Conservation (phyloP, 2,329 filamentous ascomycete species). For the Xylaria sp. region DNA sequence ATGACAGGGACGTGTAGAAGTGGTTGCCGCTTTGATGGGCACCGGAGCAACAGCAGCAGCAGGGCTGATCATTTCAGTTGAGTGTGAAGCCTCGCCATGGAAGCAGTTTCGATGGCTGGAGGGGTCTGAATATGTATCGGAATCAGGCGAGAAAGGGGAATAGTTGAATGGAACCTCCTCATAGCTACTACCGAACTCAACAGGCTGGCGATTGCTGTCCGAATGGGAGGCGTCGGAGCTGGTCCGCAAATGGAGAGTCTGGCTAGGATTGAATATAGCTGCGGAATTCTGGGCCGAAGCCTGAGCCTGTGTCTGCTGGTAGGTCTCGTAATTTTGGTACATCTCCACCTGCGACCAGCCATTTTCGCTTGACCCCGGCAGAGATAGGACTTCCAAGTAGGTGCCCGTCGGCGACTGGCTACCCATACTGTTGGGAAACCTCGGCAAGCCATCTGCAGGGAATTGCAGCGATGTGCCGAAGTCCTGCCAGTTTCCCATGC, state of each 20-base stretch:
- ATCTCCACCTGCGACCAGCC: slow-evolving; percentile 87
- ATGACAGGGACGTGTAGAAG: slow-evolving; percentile 69
- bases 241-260: slow-evolving; percentile 88
- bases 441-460: slow-evolving; percentile 56
- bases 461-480: slow-evolving; percentile 72
- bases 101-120: slow-evolving; percentile 71
- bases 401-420: slow-evolving; percentile 80
- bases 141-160: slow-evolving; percentile 84
- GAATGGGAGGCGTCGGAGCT: slow-evolving; percentile 86
- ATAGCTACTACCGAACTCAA: slow-evolving; percentile 78
- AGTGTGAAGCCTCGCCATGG: slow-evolving; percentile 65
- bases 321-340: slow-evolving; percentile 77
- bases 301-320: slow-evolving; percentile 62
- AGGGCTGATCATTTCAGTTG: slow-evolving; percentile 72
- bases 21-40: slow-evolving; percentile 72
- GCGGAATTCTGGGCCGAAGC: slow-evolving; percentile 64
- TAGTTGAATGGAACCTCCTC: slow-evolving; percentile 82
- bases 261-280: slow-evolving; percentile 90
- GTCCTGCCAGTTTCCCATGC: slow-evolving; percentile 82
- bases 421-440: slow-evolving; percentile 57
- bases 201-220: slow-evolving; percentile 69
- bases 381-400: slow-evolving; percentile 86
- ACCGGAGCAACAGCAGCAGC: slow-evolving; percentile 75
- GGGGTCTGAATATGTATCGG: slow-evolving; percentile 76
- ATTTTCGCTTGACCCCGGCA: slow-evolving; percentile 85